Evolutionary conservation across 2,329 filamentous ascomycete species (phyloP).

Genomic region (Stachybotrys chlorohalonatus): DNA sequence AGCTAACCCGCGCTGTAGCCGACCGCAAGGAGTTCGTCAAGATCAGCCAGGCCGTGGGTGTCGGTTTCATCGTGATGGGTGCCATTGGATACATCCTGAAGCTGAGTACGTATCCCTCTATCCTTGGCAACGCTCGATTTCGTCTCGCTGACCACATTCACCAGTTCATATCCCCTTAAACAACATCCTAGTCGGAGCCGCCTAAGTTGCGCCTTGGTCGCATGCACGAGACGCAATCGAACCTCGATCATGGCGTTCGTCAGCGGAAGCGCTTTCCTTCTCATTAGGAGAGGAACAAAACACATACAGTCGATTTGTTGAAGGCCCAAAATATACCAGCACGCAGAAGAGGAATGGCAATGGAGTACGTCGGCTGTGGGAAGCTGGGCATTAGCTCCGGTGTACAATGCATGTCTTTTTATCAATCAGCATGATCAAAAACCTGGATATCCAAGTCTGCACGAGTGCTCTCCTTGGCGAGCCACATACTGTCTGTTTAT

Average conservation of each 20-base stretch:
- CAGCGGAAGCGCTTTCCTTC: background rate
- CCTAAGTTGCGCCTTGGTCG: constrained; percentile 28
- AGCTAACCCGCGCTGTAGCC: constrained; percentile 13
- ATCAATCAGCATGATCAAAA: background rate
- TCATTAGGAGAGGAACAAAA: too few relatives aligned
- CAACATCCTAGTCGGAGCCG: constrained; percentile 60
- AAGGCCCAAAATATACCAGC: background rate
- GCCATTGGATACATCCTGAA: constrained; percentile 63
- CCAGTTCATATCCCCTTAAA: constrained; percentile 61
- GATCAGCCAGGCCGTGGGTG: constrained; percentile 51
- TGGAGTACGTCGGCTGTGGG: background rate
- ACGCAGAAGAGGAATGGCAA: background rate
- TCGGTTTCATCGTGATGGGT: constrained; percentile 63
- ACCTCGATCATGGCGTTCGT: background rate
- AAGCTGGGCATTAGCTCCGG: background rate
- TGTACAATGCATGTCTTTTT: constrained; percentile 1
- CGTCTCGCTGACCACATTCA: background rate
- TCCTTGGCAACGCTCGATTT: background rate
- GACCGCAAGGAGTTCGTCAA: constrained; percentile 34
- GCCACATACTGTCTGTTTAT: background rate
- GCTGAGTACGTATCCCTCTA: constrained; percentile 43
- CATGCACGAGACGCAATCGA: background rate
- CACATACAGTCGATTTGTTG: background rate
- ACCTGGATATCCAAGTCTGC: background rate
- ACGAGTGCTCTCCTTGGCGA: background rate